phyloP scores from a whole-genome alignment of 2,329 filamentous ascomycete species.

The Penicillium sp. region DNA sequence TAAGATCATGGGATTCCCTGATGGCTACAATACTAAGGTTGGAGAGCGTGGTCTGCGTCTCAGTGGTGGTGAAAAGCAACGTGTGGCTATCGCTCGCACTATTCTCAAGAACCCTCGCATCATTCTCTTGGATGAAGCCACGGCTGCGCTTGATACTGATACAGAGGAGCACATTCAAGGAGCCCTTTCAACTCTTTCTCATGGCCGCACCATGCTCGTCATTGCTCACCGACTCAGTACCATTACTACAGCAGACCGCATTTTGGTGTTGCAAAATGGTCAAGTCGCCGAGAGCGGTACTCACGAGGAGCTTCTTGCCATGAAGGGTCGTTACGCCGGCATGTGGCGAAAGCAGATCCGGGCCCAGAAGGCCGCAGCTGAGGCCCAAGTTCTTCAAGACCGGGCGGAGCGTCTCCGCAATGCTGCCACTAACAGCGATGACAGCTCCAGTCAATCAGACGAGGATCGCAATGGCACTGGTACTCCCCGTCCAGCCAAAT shows the following conservation, averaged over 20 bases:
- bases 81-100: slow-evolving; percentile 88
- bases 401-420: slow-evolving; percentile 45
- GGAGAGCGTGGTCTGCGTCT: slow-evolving; percentile 84
- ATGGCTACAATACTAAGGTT: slow-evolving; percentile 85
- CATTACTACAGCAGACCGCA: slow-evolving; percentile 82
- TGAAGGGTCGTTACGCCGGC: slow-evolving; percentile 72
- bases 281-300: slow-evolving; percentile 75
- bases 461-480: slow-evolving; percentile 39
- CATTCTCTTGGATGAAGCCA: slow-evolving; percentile 91
- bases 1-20: slow-evolving; percentile 84
- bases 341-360: slow-evolving; percentile 91
- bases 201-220: slow-evolving; percentile 87
- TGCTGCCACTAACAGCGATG: slow-evolving; percentile 44
- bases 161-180: slow-evolving; percentile 92
- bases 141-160: slow-evolving; percentile 84
- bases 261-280: slow-evolving; percentile 76
- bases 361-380: slow-evolving; percentile 68
- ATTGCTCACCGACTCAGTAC: slow-evolving; percentile 89
- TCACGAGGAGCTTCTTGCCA: slow-evolving; percentile 71
- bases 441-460: slow-evolving; percentile 52
- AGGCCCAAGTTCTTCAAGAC: slow-evolving; percentile 52
- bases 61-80: slow-evolving; percentile 89
- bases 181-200: slow-evolving; percentile 76
- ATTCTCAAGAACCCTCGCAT: slow-evolving; percentile 90
- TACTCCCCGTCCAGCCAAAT: slow-evolving; percentile 16